Conservation (phyloP, 1,284 basidiomycete species). For the Earliella scabrosa region DNA sequence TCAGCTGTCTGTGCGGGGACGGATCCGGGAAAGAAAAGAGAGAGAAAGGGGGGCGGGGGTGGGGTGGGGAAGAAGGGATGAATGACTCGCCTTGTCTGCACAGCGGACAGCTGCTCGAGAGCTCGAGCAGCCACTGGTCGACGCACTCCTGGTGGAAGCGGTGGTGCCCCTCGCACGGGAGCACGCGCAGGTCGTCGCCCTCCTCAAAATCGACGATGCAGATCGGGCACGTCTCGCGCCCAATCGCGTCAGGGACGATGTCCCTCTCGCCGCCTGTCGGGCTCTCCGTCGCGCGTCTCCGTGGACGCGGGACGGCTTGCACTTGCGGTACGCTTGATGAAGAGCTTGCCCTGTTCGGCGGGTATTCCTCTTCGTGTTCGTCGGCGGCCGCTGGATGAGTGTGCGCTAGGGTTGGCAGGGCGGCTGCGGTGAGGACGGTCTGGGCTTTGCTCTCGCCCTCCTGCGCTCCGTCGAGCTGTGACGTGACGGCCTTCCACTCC, state of each 20-base stretch:
- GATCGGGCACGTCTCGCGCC: constrained; percentile 89
- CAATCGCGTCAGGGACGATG: constrained; percentile 67
- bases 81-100: constrained; percentile 78
- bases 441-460: background rate
- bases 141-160: constrained; percentile 85
- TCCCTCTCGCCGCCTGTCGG: constrained; percentile 35
- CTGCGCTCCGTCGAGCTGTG: constrained; percentile 8
- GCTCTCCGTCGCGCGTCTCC: constrained; percentile 4
- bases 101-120: constrained; percentile 90
- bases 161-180: constrained; percentile 90
- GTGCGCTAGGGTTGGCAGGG: constrained; percentile 1
- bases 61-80: too few species aligned
- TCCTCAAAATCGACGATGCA: constrained; percentile 93
- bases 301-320: constrained; percentile 19
- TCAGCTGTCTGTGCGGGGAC: background rate
- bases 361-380: constrained; percentile 4
- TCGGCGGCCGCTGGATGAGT: background rate
- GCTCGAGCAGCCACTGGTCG: constrained; percentile 86
- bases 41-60: background rate
- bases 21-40: background rate
- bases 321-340: constrained; percentile 18
- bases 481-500: constrained; percentile 15
- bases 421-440: background rate
- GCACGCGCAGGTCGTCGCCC: constrained; percentile 86
- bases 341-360: constrained; percentile 15